Base-by-base conservation (phyloP, 2,329 filamentous ascomycete species). In the Penicillium sclerotiorum region DNA sequence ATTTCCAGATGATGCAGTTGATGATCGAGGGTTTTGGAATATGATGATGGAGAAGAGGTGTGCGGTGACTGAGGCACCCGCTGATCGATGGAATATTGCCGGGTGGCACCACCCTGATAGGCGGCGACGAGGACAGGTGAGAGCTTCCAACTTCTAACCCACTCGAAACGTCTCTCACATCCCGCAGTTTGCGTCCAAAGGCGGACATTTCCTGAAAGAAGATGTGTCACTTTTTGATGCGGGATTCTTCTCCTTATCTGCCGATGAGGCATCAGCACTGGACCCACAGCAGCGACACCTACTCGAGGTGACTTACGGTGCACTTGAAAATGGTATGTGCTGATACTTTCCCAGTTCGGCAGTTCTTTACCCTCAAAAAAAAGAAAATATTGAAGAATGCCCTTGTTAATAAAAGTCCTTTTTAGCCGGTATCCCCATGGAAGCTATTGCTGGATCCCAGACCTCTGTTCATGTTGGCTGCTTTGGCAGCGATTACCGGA, bases 181-280 rank as follows among this genome's bases (percentile, higher is more conserved):
- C n/a, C n/a, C n/a, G n/a, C 15, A 18, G 6, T n/a, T 42, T 11
- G 6, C 39, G 17, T 3, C 22, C 9, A 15, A 18, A 17, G 25
- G 42, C 12, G 42, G 30, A n/a, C 18, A 23, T 35, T 45, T 45
- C 15, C n/a, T 45, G n/a, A n/a, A 45, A 37, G 30, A 25, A 8
- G 42, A 45, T 36, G 13, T 37, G 4, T 20, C 20, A 22, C 18
- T n/a, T 6, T 50, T 50, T 25, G 48, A 50, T 46, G 27, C 48
- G 6, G 25, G 42, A 1, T 46, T 50, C 15, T 50, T 50, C 37
- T 28, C 22, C 11, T 15, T 50, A 7, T 21, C 35, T 7, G 28
- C 15, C 4, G n/a, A 21, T 5, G 48, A 50, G 23, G 42, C 35
- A 12, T 21, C 13, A 1, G 17, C 33, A 8, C 36, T 44, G 32